Evolutionary conservation across 805 yeast species (phyloP).

Genomic region (Blastobotrys americana): DNA sequence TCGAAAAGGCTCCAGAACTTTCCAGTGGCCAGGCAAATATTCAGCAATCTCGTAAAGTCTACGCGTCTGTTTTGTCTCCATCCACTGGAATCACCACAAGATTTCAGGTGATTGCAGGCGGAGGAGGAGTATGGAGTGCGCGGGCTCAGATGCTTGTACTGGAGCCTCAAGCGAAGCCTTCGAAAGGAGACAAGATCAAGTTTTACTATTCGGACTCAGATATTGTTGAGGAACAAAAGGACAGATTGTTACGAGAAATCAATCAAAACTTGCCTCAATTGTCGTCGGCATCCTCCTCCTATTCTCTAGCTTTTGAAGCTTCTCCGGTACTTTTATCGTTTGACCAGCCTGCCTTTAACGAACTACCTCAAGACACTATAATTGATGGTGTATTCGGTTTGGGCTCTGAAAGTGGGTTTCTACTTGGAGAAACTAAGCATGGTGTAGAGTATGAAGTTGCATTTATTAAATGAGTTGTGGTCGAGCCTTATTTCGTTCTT

Average conservation of each 20-base stretch:
- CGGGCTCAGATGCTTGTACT: slow-evolving; percentile 59
- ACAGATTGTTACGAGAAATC: slow-evolving; percentile 4
- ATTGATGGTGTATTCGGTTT: slow-evolving; percentile 26
- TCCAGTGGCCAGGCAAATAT: slow-evolving; percentile 3
- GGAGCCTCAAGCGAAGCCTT: slow-evolving; percentile 47
- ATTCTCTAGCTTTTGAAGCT: slow-evolving; percentile 21
- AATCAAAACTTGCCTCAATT: not conserved
- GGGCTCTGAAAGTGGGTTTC: slow-evolving; percentile 29
- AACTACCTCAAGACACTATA: slow-evolving; percentile 15
- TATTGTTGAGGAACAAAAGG: slow-evolving; percentile 3
- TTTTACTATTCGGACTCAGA: slow-evolving; percentile 29
- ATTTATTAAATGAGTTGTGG: not conserved
- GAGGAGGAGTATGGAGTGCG: slow-evolving; percentile 74
- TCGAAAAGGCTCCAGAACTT: slow-evolving; percentile 33
- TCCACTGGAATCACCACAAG: slow-evolving; percentile 20
- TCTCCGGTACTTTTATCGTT: slow-evolving; percentile 24
- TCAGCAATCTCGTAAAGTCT: slow-evolving; percentile 12
- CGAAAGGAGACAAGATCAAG: slow-evolving; percentile 41
- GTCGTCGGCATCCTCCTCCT: not conserved
- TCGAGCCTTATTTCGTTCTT: too few relatives aligned
- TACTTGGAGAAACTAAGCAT: slow-evolving; percentile 26
- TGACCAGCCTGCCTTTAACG: slow-evolving; percentile 15
- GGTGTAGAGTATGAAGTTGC: slow-evolving; percentile 24
- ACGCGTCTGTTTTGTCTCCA: slow-evolving; percentile 11
- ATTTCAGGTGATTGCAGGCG: slow-evolving; percentile 61